Conservation (phyloP, 257 asterid species). For the Verbascum thapsus region DNA sequence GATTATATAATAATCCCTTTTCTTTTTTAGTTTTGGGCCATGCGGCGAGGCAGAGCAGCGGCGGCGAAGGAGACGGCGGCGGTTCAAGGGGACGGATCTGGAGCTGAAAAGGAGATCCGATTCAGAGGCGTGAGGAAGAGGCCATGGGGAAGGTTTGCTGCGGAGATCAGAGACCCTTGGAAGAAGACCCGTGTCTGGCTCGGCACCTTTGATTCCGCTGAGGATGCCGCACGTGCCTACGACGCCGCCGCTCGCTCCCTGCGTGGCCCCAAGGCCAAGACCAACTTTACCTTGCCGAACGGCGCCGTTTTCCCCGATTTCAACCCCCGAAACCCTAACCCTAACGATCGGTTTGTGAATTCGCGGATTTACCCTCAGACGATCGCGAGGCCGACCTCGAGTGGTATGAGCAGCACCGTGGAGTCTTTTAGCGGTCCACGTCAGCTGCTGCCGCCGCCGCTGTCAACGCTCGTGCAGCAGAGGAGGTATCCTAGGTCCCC, state of each 20-base stretch:
- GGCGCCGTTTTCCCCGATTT: slow-evolving; percentile 32
- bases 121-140: slow-evolving; percentile 74
- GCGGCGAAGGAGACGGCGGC: too few relatives aligned
- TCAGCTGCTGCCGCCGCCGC: slow-evolving; percentile 36
- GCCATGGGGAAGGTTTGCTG: slow-evolving; percentile 78
- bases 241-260: slow-evolving; percentile 69
- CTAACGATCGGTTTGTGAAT: slow-evolving; percentile 34
- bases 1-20: background rate
- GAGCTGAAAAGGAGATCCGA: slow-evolving; percentile 59
- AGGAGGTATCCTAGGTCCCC: slow-evolving; percentile 71
- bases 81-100: slow-evolving; percentile 48
- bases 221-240: slow-evolving; percentile 75
- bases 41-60: slow-evolving; percentile 60
- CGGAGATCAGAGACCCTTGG: slow-evolving; percentile 81
- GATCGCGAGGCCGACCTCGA: slow-evolving; percentile 68
- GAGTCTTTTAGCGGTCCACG: slow-evolving; percentile 76
- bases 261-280: slow-evolving; percentile 71
- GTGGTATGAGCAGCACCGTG: slow-evolving; percentile 78
- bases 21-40: slow-evolving; percentile 39
- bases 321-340: slow-evolving; percentile 31
- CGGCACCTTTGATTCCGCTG: slow-evolving; percentile 80
- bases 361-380: slow-evolving; percentile 43
- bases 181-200: slow-evolving; percentile 78
- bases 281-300: slow-evolving; percentile 51
- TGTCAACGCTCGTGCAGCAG: slow-evolving; percentile 35